Evolutionary conservation across 257 asterid species (phyloP).

Genomic region (Rubia yunnanensis): DNA sequence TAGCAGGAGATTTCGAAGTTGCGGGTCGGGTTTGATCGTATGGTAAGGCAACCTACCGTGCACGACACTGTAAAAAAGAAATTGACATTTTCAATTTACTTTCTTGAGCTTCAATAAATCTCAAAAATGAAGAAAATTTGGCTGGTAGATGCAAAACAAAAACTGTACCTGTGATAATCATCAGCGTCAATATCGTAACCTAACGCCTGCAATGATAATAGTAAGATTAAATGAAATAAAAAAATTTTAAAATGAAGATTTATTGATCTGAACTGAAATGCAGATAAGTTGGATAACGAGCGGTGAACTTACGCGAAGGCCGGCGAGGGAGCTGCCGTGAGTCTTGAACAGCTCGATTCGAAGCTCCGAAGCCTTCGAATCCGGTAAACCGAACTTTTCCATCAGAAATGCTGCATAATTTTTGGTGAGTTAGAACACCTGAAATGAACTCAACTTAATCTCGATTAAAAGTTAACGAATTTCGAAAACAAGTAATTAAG

Average conservation of each 20-base stretch:
- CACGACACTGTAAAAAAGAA: slow-evolving; percentile 39
- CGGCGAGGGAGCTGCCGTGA: slow-evolving; percentile 89
- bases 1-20: slow-evolving; percentile 41
- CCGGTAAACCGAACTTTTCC: slow-evolving; percentile 57
- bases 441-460: neutral
- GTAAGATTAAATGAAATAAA: no score
- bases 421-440: neutral
- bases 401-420: slow-evolving; percentile 44
- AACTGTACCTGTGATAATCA: slow-evolving; percentile 68
- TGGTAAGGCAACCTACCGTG: slow-evolving; percentile 90
- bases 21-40: slow-evolving; percentile 52
- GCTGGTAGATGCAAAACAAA: neutral
- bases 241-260: no score
- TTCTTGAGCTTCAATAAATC: no score
- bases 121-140: neutral
- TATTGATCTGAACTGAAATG: no score
- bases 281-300: no score
- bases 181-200: slow-evolving; percentile 70
- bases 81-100: neutral
- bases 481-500: neutral
- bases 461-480: neutral
- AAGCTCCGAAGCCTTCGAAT: slow-evolving; percentile 49
- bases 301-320: slow-evolving; percentile 53
- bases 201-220: slow-evolving; percentile 45
- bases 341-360: slow-evolving; percentile 68